Conservation (phyloP, 2,329 filamentous ascomycete species). For the Fusarium clavum region DNA sequence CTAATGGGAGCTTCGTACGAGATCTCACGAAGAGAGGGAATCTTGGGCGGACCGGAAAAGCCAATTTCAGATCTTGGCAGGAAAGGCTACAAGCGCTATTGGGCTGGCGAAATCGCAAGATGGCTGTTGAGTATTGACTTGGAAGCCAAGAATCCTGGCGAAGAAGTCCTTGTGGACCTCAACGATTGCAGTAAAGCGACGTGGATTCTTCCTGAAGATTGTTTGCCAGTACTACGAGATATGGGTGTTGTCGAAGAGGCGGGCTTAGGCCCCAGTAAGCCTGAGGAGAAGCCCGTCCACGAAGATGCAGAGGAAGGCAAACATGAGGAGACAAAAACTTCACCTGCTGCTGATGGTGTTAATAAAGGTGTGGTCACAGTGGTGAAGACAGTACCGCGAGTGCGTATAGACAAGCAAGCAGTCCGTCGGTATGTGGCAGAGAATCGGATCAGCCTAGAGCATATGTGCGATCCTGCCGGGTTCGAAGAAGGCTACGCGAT, state of each 20-base stretch:
- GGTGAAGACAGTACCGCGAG: slow-evolving; percentile 56
- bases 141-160: slow-evolving; percentile 48
- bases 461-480: slow-evolving; percentile 77
- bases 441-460: slow-evolving; percentile 71
- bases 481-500: slow-evolving; percentile 77
- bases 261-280: slow-evolving; percentile 59
- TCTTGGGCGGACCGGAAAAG: slow-evolving; percentile 93
- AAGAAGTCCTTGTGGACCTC: slow-evolving; percentile 69
- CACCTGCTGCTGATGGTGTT: slow-evolving; percentile 17
- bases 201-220: slow-evolving; percentile 88
- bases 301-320: slow-evolving; percentile 40
- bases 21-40: slow-evolving; percentile 83
- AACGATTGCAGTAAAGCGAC: slow-evolving; percentile 80
- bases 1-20: slow-evolving; percentile 96
- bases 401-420: slow-evolving; percentile 64
- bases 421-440: slow-evolving; percentile 74
- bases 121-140: slow-evolving; percentile 64
- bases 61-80: slow-evolving; percentile 88
- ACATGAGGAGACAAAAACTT: slow-evolving; percentile 31
- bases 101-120: slow-evolving; percentile 86
- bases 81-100: slow-evolving; percentile 86
- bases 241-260: slow-evolving; percentile 79
- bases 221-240: slow-evolving; percentile 78
- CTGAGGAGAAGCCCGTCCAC: slow-evolving; percentile 27
- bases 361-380: slow-evolving; percentile 48